Evolutionary conservation across 305 asterid species (phyloP).

Genomic region (Fraxinus platypoda): DNA sequence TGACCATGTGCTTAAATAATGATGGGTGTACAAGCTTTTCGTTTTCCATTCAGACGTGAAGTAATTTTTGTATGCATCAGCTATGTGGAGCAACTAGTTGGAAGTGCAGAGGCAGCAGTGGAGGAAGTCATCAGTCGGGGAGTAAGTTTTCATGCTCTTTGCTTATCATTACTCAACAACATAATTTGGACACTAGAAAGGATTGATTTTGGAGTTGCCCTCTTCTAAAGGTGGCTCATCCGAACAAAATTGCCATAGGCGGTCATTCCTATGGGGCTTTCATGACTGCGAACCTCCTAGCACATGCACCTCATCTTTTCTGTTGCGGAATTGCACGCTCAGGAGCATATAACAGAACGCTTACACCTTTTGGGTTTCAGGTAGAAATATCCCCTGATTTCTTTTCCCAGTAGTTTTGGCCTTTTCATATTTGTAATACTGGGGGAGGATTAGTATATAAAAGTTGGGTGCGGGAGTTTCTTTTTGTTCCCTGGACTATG

Average conservation of each 20-base stretch:
- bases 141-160: conserved; percentile 49
- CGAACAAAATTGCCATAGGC: conserved; percentile 83
- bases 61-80: conserved; percentile 39
- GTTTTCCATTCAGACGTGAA: not conserved
- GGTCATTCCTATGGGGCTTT: conserved; percentile 99
- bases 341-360: conserved; percentile 97
- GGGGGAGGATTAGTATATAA: not conserved
- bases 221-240: conserved; percentile 82
- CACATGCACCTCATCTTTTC: conserved; percentile 97
- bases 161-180: not conserved
- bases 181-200: not conserved
- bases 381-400: conserved; percentile 32
- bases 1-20: not conserved
- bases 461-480: not conserved
- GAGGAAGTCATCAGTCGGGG: conserved; percentile 92
- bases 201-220: conserved; percentile 9
- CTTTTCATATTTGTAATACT: not conserved
- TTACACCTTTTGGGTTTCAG: conserved; percentile 99
- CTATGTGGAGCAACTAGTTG: conserved; percentile 92
- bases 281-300: conserved; percentile 98
- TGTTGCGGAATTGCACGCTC: conserved; percentile 96
- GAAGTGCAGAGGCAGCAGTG: conserved; percentile 97
- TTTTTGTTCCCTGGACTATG: not conserved
- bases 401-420: not conserved
- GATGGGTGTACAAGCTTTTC: not conserved